These are phyloP conservation scores for Allomyces macrogynus DNA, from an alignment of 192 early-diverging fungal species.

Conservation along the genomic window DNA sequence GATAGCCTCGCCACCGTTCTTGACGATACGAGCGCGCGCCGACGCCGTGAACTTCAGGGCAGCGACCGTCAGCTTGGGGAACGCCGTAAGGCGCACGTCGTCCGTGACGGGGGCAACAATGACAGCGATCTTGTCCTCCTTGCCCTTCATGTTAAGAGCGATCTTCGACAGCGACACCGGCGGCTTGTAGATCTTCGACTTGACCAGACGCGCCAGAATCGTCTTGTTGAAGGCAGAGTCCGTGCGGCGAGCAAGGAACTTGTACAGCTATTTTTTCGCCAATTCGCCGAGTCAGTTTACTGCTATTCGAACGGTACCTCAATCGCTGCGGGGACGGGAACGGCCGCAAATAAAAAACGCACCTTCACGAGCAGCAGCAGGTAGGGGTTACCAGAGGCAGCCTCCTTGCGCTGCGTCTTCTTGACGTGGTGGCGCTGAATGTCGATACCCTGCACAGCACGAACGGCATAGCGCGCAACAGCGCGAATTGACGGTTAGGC, in stretches of 20 bases:
- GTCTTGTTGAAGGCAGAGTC: slow-evolving; percentile 98
- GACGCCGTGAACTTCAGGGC: slow-evolving; percentile 90
- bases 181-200: slow-evolving; percentile 94
- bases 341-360: too few species aligned
- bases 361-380: slow-evolving; percentile 95
- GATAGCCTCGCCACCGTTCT: slow-evolving; percentile 95
- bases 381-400: slow-evolving; percentile 93
- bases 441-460: slow-evolving; percentile 73
- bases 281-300: slow-evolving; percentile 1
- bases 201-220: slow-evolving; percentile 91
- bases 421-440: slow-evolving; percentile 96
- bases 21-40: slow-evolving; percentile 91
- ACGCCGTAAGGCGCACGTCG: slow-evolving; percentile 70
- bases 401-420: slow-evolving; percentile 71
- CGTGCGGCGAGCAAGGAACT: slow-evolving; percentile 97
- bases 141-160: slow-evolving; percentile 44
- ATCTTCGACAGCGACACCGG: slow-evolving; percentile 85
- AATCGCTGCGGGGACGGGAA: too few species aligned
- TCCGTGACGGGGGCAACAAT: slow-evolving; percentile 94
- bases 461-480: too few species aligned
- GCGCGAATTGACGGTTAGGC: too few species aligned
- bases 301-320: too few species aligned
- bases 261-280: slow-evolving; percentile 55
- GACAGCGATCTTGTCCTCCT: slow-evolving; percentile 81
- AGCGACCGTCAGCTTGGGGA: slow-evolving; percentile 84